phyloP scores from a whole-genome alignment of 495 filamentous ascomycete genomes.

The Chlorociboria aeruginascens region DNA sequence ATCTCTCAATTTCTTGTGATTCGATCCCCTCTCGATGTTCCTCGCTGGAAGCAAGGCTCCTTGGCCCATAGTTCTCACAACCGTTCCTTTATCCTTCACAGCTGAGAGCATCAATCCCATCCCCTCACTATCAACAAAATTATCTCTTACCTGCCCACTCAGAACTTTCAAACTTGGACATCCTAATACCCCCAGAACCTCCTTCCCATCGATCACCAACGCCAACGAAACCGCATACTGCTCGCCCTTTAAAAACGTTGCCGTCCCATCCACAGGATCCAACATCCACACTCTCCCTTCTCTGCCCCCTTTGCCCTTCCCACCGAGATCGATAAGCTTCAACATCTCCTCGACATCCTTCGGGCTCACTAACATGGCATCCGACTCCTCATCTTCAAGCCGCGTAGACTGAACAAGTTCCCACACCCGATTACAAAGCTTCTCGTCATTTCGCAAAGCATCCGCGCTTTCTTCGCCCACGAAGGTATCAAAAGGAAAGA shows the following conservation, averaged over 20 bases:
- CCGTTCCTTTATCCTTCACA: conserved; percentile 42
- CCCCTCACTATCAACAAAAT: conserved; percentile 34
- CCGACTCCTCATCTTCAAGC: conserved; percentile 29
- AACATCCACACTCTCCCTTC: conserved; percentile 47
- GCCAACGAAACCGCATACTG: conserved; percentile 56
- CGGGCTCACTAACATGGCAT: conserved; percentile 30
- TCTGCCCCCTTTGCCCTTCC: conserved; percentile 27
- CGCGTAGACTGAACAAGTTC: conserved; percentile 29
- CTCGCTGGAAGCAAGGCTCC: conserved; percentile 17
- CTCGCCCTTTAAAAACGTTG: conserved; percentile 47
- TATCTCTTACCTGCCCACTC: not conserved
- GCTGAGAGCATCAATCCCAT: conserved; percentile 45
- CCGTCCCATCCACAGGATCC: conserved; percentile 64
- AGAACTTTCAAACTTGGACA: conserved; percentile 41
- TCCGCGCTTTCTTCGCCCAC: conserved; percentile 51
- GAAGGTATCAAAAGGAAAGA: conserved; percentile 45
- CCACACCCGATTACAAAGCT: conserved; percentile 41
- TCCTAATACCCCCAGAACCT: conserved; percentile 41
- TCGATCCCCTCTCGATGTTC: conserved; percentile 5
- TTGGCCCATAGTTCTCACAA: conserved; percentile 33
- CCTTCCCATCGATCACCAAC: conserved; percentile 33
- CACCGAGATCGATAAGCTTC: conserved; percentile 48
- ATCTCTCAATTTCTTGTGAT: not conserved
- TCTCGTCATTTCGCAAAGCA: conserved; percentile 35
- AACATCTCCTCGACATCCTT: conserved; percentile 42